Evolutionary conservation across 169 alveolate genomes (phyloP), one percentile per base, ranked within the genome.

Genomic region (Eimeria sp.): DNA sequence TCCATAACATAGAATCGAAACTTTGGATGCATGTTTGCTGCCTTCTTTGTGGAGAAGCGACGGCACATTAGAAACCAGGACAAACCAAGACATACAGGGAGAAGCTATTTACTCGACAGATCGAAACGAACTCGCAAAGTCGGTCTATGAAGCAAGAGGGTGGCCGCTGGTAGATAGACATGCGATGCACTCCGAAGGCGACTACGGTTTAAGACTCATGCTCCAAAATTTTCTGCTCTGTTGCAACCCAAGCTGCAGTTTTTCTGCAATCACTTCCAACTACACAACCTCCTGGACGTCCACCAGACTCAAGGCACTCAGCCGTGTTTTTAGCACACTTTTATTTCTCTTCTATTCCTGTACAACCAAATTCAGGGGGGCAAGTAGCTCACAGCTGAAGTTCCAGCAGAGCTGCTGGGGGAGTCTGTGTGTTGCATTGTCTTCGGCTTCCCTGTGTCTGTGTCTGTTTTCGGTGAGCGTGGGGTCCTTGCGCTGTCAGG

Each of bases 321-420:
- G n/a, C 11, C 20, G 27, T 20, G 0, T 61, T 61, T 11, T 4
- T 4, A 25, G 18, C 5, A 61, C 1, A 20, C 70, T 61, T 61
- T 65, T 10, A 20, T 5, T 65, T n/a, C 5, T 65, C n/a, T 40
- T 65, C 75, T 5, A 0, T 65, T 65, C 40, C 45, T 25, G 40
- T 6, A 25, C 22, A 65, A 5, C 75, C 40, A 65, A n/a, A 65
- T 0, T 65, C 75, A 7, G 9, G 70, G n/a, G n/a, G 20, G 70
- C n/a, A n/a, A 10, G 82, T 0, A 72, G n/a, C 89, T 18, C 63
- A 83, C 91, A 54, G 76, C 49, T 83, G 91, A 83, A 57, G 70
- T 51, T 73, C 75, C 13, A 51, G 91, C 91, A 7, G 91, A 83
- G 91, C 91, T 83, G n/a, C 57, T 25, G 22, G 54, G 91, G 54